phyloP scores from a whole-genome alignment of 2,329 filamentous ascomycete genomes.

The Pyrenophora graminea region DNA sequence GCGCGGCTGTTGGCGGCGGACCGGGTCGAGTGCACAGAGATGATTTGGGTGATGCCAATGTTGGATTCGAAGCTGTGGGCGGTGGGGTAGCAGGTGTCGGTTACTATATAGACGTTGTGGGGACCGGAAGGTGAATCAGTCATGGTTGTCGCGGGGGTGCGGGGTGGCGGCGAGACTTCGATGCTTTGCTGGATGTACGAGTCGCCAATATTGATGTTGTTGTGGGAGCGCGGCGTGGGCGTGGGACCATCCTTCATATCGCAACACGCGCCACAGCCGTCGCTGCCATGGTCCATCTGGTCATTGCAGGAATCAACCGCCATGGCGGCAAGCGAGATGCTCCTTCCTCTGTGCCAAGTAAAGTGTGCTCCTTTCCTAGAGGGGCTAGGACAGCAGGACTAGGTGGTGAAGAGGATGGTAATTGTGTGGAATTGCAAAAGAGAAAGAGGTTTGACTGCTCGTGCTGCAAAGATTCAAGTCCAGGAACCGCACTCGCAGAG shows the following conservation, averaged over 20 bases:
- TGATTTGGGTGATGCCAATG: constrained; percentile 23
- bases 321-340: constrained; percentile 1
- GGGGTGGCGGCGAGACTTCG: constrained; percentile 5
- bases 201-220: constrained; percentile 1
- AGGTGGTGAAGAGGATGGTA: background rate
- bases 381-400: background rate
- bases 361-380: background rate
- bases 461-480: background rate
- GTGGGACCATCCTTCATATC: constrained; percentile 10
- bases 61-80: constrained; percentile 20
- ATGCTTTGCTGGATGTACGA: constrained; percentile 15
- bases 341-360: background rate
- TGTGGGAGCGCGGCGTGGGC: constrained; percentile 12
- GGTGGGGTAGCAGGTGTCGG: constrained; percentile 27
- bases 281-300: background rate
- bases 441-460: background rate
- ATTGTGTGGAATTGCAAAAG: background rate
- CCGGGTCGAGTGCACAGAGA: constrained; percentile 26
- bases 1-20: constrained; percentile 25
- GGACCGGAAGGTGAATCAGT: constrained; percentile 1
- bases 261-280: background rate
- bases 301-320: constrained; percentile 1
- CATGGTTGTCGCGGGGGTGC: constrained; percentile 1
- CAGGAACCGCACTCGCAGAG: no score
- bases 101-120: constrained; percentile 27